Evolutionary conservation across 768 basidiomycete species (phyloP), one percentile per base, ranked within the genome.

Genomic region (Astraeus odoratus): DNA sequence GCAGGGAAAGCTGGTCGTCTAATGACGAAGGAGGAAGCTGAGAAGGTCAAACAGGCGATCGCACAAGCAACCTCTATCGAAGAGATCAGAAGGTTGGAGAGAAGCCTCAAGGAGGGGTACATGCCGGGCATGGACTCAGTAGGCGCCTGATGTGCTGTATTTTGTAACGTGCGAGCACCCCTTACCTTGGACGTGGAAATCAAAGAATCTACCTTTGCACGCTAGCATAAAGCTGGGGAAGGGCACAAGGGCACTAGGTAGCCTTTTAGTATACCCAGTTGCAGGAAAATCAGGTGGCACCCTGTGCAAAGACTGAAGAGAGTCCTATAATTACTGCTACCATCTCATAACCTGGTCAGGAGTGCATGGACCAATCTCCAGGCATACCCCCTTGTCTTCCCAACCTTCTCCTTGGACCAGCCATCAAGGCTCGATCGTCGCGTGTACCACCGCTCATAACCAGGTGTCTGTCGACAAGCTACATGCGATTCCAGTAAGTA

Each of bases 21-120:
- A 48, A 85, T 95, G 81, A 90, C 88, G 22, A 88, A 87, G 59
- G 90, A 93, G 61, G 91, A 95, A 56, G 86, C 83, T 57, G 86
- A 89, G 55, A 81, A 80, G 51, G 87, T 95, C 51, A 85, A 81
- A 62, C 79, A 81, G 25, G 91, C 91, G 15, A 93, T 95, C 53
- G 84, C 86, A 51, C 83, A 81, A 51, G 92, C 92, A n/a, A 87
- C 83, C 26, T 92, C 87, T 39, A 78, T 90, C 53, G 91, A 95
- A 60, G 91, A 95, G 66, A 82, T 94, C 57, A 76, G 84, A 64
- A 77, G 78, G 57, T 61, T 93, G 52, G 89, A 93, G 66, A 76
- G 86, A 67, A 85, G 78, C 61, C 65, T 92, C 55, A 76, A 79
- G 57, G 90, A 93, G 58, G 91, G 91, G 35, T 90, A 85, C 64